A percentile compares a stretch with the other conserved stretches of the same genome.
These are phyloP conservation scores for Echeveria elegans DNA, from an alignment of 164 flowering plant species.

Conservation along the genomic window DNA sequence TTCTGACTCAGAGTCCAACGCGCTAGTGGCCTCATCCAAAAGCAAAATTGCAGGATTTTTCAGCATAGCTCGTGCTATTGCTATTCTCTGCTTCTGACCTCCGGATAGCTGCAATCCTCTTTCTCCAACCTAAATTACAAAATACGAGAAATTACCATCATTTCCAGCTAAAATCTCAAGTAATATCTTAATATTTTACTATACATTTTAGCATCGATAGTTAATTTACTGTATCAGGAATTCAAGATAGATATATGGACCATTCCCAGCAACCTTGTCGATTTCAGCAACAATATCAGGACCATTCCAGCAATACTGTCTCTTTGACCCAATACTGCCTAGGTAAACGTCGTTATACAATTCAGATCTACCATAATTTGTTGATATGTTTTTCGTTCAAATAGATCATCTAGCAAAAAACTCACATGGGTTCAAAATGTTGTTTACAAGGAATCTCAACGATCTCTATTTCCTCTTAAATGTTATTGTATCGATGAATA, in stretches of 20 bases:
- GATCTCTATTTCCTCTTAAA: neutral
- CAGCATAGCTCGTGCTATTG: slow-evolving; percentile 96
- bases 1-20: slow-evolving; percentile 92
- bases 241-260: neutral
- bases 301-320: slow-evolving; percentile 4
- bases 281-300: neutral
- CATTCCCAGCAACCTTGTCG: neutral
- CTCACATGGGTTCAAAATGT: slow-evolving; percentile 3
- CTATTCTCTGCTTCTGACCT: slow-evolving; percentile 97
- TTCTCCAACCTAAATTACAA: slow-evolving; percentile 74
- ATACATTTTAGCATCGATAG: neutral
- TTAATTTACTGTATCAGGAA: neutral
- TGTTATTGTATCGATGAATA: neutral
- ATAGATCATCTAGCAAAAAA: neutral
- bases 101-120: slow-evolving; percentile 96
- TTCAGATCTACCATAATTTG: neutral
- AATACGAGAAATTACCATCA: neutral
- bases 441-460: slow-evolving; percentile 8
- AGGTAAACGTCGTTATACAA: neutral
- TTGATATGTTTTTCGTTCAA: neutral
- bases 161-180: neutral
- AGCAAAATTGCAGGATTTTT: slow-evolving; percentile 94
- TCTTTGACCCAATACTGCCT: neutral
- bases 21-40: slow-evolving; percentile 97
- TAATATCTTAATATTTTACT: neutral